Conservation (phyloP, 441 rosid species). For the Kokia cookei region DNA sequence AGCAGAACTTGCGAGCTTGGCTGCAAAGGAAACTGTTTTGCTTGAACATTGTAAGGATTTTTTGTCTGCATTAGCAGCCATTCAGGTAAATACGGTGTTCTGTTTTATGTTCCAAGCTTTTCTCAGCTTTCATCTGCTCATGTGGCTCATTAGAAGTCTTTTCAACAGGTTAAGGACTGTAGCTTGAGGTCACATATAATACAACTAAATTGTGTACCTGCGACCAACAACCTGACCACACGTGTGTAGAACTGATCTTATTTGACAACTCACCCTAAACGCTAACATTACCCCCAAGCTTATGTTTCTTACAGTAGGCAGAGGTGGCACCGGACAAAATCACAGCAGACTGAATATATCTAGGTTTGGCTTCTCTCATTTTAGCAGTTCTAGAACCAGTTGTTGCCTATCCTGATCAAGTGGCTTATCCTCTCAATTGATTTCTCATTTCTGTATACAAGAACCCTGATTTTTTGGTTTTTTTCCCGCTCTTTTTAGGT, state of each 20-base stretch:
- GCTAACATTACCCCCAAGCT: slow-evolving; percentile 40
- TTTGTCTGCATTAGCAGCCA: slow-evolving; percentile 42
- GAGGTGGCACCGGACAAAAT: slow-evolving; percentile 38
- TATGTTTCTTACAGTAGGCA: slow-evolving; percentile 31
- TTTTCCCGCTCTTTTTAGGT: slow-evolving; percentile 1
- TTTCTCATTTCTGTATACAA: slow-evolving; percentile 7
- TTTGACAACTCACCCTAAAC: slow-evolving; percentile 49
- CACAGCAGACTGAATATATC: slow-evolving; percentile 13
- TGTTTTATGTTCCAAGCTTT: background rate
- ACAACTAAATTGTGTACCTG: slow-evolving; percentile 39
- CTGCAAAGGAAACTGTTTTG: slow-evolving; percentile 40
- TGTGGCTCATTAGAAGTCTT: background rate
- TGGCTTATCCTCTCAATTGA: slow-evolving; percentile 3
- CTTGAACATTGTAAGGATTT: slow-evolving; percentile 41
- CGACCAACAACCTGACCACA: slow-evolving; percentile 61
- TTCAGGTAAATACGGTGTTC: slow-evolving; percentile 39
- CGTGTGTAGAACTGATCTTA: slow-evolving; percentile 68
- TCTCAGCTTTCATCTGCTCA: slow-evolving; percentile 5
- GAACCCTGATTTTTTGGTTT: background rate
- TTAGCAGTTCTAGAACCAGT: slow-evolving; percentile 24
- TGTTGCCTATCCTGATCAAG: slow-evolving; percentile 16
- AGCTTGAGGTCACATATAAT: slow-evolving; percentile 67
- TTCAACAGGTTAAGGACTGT: slow-evolving; percentile 51
- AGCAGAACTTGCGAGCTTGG: slow-evolving; percentile 37
- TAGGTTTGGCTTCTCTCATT: slow-evolving; percentile 24